Percentiles rank a stretch among this genome's conserved stretches.
phyloP scores from a whole-genome alignment of 768 basidiomycete genomes.

The Tulasnella sp. region DNA sequence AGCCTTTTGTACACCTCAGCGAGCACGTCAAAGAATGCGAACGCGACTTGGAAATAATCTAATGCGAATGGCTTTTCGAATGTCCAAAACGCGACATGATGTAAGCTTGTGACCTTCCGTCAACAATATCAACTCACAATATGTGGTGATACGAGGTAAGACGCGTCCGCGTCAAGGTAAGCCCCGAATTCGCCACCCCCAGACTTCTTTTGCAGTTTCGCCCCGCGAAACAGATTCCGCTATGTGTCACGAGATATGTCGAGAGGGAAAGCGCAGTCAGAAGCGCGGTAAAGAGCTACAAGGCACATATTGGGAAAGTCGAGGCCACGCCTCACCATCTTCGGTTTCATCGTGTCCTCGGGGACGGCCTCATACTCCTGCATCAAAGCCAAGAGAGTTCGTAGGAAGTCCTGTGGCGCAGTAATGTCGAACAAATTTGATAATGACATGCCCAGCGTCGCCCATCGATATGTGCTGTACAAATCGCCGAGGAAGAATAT shows the following conservation, averaged over 20 bases:
- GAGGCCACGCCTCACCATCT: constrained; percentile 40
- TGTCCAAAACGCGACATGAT: too few relatives aligned
- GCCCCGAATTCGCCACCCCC: constrained; percentile 46
- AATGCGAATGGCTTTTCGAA: constrained; percentile 76
- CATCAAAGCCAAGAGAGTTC: constrained; percentile 57
- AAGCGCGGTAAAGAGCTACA: not conserved
- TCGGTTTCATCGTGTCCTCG: constrained; percentile 60
- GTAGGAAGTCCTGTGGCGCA: constrained; percentile 68
- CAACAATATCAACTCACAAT: constrained; percentile 38
- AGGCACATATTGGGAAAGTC: not conserved
- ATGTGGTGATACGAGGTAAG: constrained; percentile 62
- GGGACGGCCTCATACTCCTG: constrained; percentile 70
- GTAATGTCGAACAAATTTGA: constrained; percentile 71
- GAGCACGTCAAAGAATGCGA: constrained; percentile 79
- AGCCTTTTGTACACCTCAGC: constrained; percentile 87
- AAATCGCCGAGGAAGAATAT: not conserved
- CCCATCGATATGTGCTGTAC: constrained; percentile 65
- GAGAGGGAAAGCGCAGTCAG: not conserved
- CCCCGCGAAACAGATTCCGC: constrained; percentile 40
- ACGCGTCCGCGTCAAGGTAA: constrained; percentile 39
- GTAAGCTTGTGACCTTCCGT: not conserved
- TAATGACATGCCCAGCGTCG: constrained; percentile 77
- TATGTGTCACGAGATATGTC: constrained; percentile 21
- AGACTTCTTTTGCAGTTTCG: constrained; percentile 45
- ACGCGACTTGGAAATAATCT: constrained; percentile 81